Base-by-base conservation (phyloP, 169 alveolate genomes). In the Plasmodium relictum region DNA sequence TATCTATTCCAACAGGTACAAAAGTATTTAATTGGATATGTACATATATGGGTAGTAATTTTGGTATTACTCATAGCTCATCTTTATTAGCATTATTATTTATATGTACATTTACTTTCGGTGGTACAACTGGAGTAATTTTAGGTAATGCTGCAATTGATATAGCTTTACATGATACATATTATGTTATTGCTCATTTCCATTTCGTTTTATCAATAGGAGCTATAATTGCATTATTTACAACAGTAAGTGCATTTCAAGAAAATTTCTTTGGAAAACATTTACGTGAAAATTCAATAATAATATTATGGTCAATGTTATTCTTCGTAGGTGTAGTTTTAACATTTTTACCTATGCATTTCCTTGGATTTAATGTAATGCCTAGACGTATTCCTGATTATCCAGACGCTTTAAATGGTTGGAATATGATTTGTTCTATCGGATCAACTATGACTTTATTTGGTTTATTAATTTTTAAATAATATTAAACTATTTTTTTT, bases 311-410 rank as follows among this genome's bases (percentile, higher is more conserved):
- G 41, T 74, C 95, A 20, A 74, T 73, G 41, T 91, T 93, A 61
- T 58, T 58, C 10, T 42, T 83, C 41, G 20, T 89, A 14, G 93
- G 95, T 37, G 94, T 95, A 52, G 16, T 93, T 16, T 62, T 93
- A 14, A 80, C 93, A 9, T 93, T 94, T 65, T 65, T 69, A 16
- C 96, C 96, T 7, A 95, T 95, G 97, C 93, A 92, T 31, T 94
- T 94, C 39, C 52, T 93, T 86, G 96, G 97, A 41, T 95, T 88
- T 74, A 88, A 93, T 39, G 94, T 93, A 56, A 85, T 95, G 95
- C 97, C 96, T 6, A 71, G 97, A 68, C 92, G 96, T 66, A 93
- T 91, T 45, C 96, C 96, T 58, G 97, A 95, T 92, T 93, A 94
- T 93, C 96, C 97, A 59, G 95, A 88, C 85, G 93, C 62, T 50